Conservation (phyloP, 2,329 filamentous ascomycete species). For the Venturia carpophila region DNA sequence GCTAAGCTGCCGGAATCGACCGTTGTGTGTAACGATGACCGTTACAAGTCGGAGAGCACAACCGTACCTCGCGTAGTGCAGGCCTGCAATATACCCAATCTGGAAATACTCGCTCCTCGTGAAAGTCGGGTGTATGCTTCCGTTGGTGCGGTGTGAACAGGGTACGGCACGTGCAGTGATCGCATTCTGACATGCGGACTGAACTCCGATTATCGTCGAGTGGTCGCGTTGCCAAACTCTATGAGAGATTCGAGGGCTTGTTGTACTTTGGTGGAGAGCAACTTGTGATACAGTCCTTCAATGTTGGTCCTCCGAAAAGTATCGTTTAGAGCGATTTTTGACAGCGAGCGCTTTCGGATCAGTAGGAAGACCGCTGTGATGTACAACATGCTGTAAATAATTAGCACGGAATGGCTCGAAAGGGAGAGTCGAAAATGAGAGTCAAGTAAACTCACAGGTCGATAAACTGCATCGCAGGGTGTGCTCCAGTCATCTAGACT, state of each 20-base stretch:
- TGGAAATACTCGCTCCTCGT: background rate
- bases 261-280: background rate
- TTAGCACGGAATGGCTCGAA: background rate
- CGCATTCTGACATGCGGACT: background rate
- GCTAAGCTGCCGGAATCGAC: background rate
- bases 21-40: background rate
- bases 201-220: background rate
- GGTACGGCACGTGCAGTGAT: background rate
- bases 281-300: constrained; percentile 5
- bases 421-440: too few species aligned
- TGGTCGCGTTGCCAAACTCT: background rate
- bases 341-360: constrained; percentile 40
- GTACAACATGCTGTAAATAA: constrained; percentile 70
- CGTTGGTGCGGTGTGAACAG: background rate
- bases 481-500: constrained; percentile 90
- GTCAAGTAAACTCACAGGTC: constrained; percentile 41
- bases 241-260: background rate
- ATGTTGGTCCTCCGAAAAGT: constrained; percentile 39
- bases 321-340: constrained; percentile 40
- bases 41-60: background rate
- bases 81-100: background rate
- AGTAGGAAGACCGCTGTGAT: constrained; percentile 59
- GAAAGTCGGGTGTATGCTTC: background rate
- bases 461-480: constrained; percentile 80
- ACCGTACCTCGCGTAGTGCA: background rate